Percentiles rank a stretch among this genome's conserved stretches.
Conservation (phyloP, 116 monocot genomes). For the Cymodocea nodosa region DNA sequence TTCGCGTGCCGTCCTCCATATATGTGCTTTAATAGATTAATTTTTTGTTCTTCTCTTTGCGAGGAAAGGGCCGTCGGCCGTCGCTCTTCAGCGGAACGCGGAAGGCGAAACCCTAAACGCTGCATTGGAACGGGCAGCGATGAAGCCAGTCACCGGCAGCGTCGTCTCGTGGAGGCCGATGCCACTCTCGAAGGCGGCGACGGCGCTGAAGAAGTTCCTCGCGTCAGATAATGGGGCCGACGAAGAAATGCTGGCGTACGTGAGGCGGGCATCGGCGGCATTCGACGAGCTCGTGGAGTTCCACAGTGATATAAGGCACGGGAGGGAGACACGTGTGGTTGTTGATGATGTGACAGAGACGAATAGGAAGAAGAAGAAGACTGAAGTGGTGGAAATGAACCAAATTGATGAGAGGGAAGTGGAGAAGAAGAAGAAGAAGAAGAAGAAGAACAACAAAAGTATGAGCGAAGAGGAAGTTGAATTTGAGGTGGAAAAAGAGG, state of each 20-base stretch:
- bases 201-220: slow-evolving; percentile 9
- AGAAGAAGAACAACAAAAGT: slow-evolving; percentile 1
- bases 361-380: background rate
- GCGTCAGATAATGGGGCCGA: slow-evolving; percentile 10
- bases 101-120: background rate
- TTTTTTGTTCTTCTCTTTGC: no score
- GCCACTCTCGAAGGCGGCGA: slow-evolving; percentile 4
- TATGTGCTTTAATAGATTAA: no score
- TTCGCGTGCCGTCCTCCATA: no score
- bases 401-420: background rate
- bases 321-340: background rate
- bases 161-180: slow-evolving; percentile 15
- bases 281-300: slow-evolving; percentile 11
- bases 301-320: background rate
- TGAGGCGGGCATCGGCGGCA: slow-evolving; percentile 13
- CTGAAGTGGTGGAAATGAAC: background rate
- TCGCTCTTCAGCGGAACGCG: no score
- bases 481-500: background rate
- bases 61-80: no score
- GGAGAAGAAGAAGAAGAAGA: slow-evolving; percentile 1
- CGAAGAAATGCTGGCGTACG: slow-evolving; percentile 10
- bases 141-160: slow-evolving; percentile 16
- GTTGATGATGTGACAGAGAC: background rate
- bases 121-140: background rate
- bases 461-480: background rate